These are phyloP conservation scores for Ballota nigra DNA, from an alignment of 257 asterid species.

Conservation along the genomic window DNA sequence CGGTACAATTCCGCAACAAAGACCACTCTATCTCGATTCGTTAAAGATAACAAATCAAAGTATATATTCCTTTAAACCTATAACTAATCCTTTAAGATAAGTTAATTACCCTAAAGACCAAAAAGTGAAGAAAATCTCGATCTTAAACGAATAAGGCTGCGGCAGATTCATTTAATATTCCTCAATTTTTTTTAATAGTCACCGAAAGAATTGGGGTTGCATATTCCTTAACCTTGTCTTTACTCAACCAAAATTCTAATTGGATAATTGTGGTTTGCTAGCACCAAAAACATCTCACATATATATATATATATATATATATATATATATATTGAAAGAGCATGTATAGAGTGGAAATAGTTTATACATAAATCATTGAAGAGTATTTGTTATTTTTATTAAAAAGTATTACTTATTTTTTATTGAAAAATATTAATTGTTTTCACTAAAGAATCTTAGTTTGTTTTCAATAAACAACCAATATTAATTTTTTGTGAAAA, in stretches of 20 bases:
- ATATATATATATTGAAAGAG: too few relatives aligned
- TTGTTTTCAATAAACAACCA: too few relatives aligned
- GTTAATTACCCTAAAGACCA: conserved; percentile 3
- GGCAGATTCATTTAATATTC: conserved; percentile 1
- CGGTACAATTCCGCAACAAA: too few relatives aligned
- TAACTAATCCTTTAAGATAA: neutral
- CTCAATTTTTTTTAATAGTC: neutral
- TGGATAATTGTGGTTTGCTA: neutral
- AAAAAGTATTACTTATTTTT: too few relatives aligned
- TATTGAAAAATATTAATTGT: too few relatives aligned
- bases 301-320: too few relatives aligned
- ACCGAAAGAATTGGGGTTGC: conserved; percentile 23
- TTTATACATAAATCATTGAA: too few relatives aligned
- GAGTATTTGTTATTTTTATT: too few relatives aligned
- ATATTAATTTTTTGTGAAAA: too few relatives aligned
- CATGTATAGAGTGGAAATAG: too few relatives aligned
- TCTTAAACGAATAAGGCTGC: conserved; percentile 21
- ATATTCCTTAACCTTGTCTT: conserved; percentile 25
- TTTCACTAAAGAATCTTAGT: too few relatives aligned
- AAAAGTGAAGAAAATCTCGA: conserved; percentile 15
- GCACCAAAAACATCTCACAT: neutral
- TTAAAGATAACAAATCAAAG: neutral
- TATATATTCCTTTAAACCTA: neutral
- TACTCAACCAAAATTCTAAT: conserved; percentile 14
- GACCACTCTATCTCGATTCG: too few relatives aligned